phyloP scores from a whole-genome alignment of 768 basidiomycete genomes.

The Glaciozyma antarctica region DNA sequence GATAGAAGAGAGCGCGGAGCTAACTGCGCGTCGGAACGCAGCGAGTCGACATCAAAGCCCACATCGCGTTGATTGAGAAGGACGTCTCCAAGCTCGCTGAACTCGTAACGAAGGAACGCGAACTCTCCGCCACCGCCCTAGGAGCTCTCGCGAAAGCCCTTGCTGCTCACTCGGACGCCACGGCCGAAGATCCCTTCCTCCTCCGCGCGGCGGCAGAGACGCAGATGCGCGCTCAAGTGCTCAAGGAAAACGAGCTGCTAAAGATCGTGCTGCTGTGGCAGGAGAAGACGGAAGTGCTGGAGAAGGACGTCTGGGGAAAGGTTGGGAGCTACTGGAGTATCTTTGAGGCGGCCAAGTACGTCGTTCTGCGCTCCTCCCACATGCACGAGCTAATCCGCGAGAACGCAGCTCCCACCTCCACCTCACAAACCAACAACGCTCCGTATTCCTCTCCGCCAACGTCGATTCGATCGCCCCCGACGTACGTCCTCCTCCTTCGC shows the following conservation, averaged over 20 bases:
- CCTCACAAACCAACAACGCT: conserved; percentile 22
- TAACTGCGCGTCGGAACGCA: neutral
- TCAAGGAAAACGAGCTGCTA: conserved; percentile 23
- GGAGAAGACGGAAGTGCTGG: conserved; percentile 7
- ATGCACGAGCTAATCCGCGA: neutral
- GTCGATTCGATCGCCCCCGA: conserved; percentile 22
- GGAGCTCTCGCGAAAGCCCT: conserved; percentile 4
- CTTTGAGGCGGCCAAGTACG: conserved; percentile 20
- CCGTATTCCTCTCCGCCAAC: conserved; percentile 28
- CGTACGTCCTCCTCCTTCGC: neutral
- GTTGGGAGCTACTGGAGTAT: conserved; percentile 14
- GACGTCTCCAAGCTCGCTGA: conserved; percentile 17
- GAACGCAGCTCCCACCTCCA: conserved; percentile 18
- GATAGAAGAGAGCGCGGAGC: neutral
- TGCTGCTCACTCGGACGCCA: neutral
- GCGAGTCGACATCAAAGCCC: conserved; percentile 11
- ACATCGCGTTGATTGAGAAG: conserved; percentile 16
- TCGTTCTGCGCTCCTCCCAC: neutral
- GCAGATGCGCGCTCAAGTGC: conserved; percentile 13
- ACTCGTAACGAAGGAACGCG: conserved; percentile 20
- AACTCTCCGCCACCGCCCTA: conserved; percentile 13
- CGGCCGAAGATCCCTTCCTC: conserved; percentile 21
- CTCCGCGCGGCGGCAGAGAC: conserved; percentile 18
- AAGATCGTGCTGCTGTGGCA: conserved; percentile 13
- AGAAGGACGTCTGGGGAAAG: conserved; percentile 12